A percentile compares a stretch with the other conserved stretches of the same genome.
These are phyloP conservation scores for Pinus taeda DNA, from an alignment of 75 land plant species.

Conservation along the genomic window DNA sequence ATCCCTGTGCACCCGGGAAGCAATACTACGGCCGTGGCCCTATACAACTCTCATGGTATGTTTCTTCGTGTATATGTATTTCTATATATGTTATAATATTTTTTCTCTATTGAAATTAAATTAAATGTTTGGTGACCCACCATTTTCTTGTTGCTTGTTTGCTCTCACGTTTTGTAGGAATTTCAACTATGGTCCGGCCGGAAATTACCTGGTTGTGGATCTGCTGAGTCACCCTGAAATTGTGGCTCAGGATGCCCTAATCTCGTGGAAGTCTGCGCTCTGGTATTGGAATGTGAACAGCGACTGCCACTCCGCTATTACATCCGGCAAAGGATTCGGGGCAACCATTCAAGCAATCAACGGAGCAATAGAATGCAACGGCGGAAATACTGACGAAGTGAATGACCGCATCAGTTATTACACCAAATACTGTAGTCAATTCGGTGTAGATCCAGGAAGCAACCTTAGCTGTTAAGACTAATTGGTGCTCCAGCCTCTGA, in stretches of 20 bases:
- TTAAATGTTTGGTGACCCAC: too few species aligned
- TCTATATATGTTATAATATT: too few species aligned
- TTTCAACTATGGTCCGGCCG: neutral
- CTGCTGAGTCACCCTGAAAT: neutral
- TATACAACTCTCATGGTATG: too few species aligned
- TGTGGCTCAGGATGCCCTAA: neutral
- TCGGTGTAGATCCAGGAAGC: neutral
- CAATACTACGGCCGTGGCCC: neutral
- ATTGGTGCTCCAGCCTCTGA: too few species aligned
- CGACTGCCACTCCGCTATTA: neutral
- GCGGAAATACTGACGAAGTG: slow-evolving; percentile 13
- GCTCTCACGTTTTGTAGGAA: neutral
- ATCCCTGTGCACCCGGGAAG: neutral
- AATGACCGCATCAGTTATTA: slow-evolving; percentile 20
- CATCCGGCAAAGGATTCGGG: neutral
- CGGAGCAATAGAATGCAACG: slow-evolving; percentile 24
- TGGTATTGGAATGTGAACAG: slow-evolving; percentile 5
- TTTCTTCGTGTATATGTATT: too few species aligned
- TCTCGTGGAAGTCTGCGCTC: neutral
- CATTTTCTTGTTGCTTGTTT: too few species aligned
- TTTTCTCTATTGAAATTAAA: too few species aligned
- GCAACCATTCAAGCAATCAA: slow-evolving; percentile 30
- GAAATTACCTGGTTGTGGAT: neutral
- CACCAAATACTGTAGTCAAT: slow-evolving; percentile 19
- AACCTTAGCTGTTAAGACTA: slow-evolving; percentile 25